These are phyloP conservation scores for Neophaeococcomyces aloes DNA, from an alignment of 2,329 filamentous ascomycete genomes.

Conservation along the genomic window DNA sequence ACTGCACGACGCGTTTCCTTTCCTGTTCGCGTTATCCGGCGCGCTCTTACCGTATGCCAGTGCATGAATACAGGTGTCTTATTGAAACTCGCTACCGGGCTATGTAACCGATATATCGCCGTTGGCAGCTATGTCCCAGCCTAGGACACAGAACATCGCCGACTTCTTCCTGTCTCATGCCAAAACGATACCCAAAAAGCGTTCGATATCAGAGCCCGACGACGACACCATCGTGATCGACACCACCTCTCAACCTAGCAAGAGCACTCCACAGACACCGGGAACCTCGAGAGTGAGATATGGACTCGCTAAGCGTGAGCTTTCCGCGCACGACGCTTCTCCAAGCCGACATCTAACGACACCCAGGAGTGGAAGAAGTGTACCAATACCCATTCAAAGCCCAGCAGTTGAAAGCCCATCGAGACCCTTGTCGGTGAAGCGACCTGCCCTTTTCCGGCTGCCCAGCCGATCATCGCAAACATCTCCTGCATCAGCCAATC, in stretches of 20 bases:
- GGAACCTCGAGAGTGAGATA: not conserved
- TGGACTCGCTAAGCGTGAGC: slow-evolving; percentile 1
- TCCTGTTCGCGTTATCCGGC: not conserved
- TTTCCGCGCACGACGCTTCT: slow-evolving; percentile 6
- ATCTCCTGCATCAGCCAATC: slow-evolving; percentile 9
- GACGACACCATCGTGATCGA: slow-evolving; percentile 17
- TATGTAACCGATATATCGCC: no score
- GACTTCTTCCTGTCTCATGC: slow-evolving; percentile 39
- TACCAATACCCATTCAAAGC: slow-evolving; percentile 16
- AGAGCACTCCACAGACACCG: slow-evolving; percentile 1
- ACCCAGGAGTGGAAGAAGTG: slow-evolving; percentile 6
- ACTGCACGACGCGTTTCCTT: not conserved
- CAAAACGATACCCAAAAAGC: slow-evolving; percentile 22
- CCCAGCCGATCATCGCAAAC: not conserved
- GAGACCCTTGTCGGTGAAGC: not conserved
- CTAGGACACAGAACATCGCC: slow-evolving; percentile 13
- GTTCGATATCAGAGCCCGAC: slow-evolving; percentile 16
- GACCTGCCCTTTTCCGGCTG: slow-evolving; percentile 3
- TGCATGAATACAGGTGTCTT: no score
- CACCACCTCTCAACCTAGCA: no score
- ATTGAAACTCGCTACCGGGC: no score
- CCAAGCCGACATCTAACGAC: not conserved
- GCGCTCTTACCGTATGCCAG: not conserved
- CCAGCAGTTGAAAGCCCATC: slow-evolving; percentile 7
- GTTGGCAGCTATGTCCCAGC: slow-evolving; percentile 1